Base-by-base conservation (phyloP, 1,284 basidiomycete species). In the Polyporus tsugae region DNA sequence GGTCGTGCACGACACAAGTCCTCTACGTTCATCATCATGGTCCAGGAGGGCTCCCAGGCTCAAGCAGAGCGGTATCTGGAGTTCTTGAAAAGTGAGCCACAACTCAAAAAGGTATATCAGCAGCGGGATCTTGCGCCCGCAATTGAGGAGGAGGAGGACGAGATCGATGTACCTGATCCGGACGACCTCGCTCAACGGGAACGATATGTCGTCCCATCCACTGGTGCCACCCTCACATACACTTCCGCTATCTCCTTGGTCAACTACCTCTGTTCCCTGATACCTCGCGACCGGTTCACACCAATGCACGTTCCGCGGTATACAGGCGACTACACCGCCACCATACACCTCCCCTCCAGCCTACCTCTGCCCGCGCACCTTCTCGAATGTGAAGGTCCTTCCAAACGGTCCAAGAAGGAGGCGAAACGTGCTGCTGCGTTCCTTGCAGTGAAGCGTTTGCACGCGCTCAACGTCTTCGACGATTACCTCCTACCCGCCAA, bases 351-450 rank as follows among this genome's bases (percentile, higher is more conserved):
- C n/a, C 94, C 94, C 1, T 79, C 85, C 0, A 87, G 85, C 63
- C 83, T 94, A 3, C 91, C 92, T 15, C 82, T 96, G 1, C 82
- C 87, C 0, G 77, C 82, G 0, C 78, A 85, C 44, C 80, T 87
- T 63, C 84, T 91, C 4, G 78, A 82, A 6, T 90, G 87, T 70
- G 75, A 79, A 11, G 93, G 94, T 0, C 88, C 89, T 1, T 67
- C 72, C 10, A 87, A 86, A 67, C 80, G 82, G 41, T 88, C 91
- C 11, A 95, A 95, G 78, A 89, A 86, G 72, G 92, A 93, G 75
- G 94, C 95, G 1, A 94, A 90, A 75, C 89, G 93, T 19, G 90
- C 91, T 1, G 94, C 88, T 10, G 92, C 94, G 0, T 96, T 94
- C 76, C 79, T 87, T 67, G 93, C 91, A 2, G 91, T 93, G 33